Base-by-base conservation (phyloP, 306 rosid species). In the Ormosia emarginata region DNA sequence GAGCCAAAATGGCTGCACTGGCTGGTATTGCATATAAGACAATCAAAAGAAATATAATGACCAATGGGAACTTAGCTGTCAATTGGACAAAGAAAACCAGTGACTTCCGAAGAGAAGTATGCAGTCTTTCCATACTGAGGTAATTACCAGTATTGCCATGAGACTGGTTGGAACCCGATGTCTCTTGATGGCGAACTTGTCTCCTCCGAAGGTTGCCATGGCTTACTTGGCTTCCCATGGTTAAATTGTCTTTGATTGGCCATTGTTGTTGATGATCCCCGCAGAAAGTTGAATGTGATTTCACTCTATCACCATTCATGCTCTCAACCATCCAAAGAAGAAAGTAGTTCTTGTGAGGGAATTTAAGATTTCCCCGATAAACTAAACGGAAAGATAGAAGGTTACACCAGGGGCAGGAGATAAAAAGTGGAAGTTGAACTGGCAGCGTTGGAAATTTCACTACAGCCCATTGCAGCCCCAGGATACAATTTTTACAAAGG, bases 281-380 rank as follows among this genome's bases (percentile, higher is more conserved):
- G 29, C 86, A 66, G 74, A 47, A 84, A 78, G 89, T 70, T 67
- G 93, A 88, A 77, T 75, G 92, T 61, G 93, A 87, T 71, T 93
- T 90, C 66, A 58, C 89, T 87, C 98, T 86, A 63, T 95, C 98
- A 33, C 94, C 99, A 71, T 92, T 93, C 93, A 93, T 95, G 91
- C 93, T 90, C 85, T 95, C 99, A 75, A 95, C 93, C 99, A 95
- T 95, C 99, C 99, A 95, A n/a, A 95, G 91, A 82, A 95, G 99
- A 79, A 95, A 95, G 90, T 90, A 93, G 86, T 95, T 95, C 90
- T 95, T 95, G 74, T 90, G 93, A 77, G 99, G 99, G 89, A 90
- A 95, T 79, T 56, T 88, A 55, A 95, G 97, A 73, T 71, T 86
- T 81, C 99, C 99, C 41, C 86, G 83, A 77, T 92, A 92, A 83